Base-by-base conservation (phyloP, 305 asterid genomes). In the Rubia balearica region DNA sequence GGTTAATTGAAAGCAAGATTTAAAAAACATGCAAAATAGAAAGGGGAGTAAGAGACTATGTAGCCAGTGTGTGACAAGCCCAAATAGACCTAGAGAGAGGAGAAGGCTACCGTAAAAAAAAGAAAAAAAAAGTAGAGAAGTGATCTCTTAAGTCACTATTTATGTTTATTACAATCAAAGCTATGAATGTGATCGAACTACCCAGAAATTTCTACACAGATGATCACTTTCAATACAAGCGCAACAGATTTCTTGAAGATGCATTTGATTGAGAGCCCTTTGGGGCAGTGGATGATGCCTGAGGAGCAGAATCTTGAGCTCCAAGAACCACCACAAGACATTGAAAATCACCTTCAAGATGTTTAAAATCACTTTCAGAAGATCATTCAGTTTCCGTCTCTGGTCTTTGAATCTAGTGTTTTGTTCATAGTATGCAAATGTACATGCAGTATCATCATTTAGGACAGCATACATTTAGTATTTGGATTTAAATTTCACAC, bases 171-270 rank as follows among this genome's bases (percentile, higher is more conserved):
- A 17, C 69, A 65, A 24, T 8, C 30, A 65, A 65, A 42, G 69
- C 55, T 40, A 38, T 53, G 14, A 6, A 67, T 46, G 16, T 4
- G 11, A 27, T 55, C 33, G 3, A 1, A 30, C 3, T 43, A 48
- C 10, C 19, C 38, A 22, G 36, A 57, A 7, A 21, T 7, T 14
- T 57, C 38, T 4, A 36, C 2, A 8, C 16, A 30, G 24, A 24
- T 24, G 24, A 24, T 24, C 24, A 24, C 24, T 24, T 24, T 24
- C 24, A 24, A 24, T 24, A 24, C 24, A 24, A 24, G 24, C 24
- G 10, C 61, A 22, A 60, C 73, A 56, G 69, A 74, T 7, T 67
- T 74, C 49, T 74, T 74, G 73, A 64, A 67, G 66, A 55, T 60
- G 8, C 24, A 61, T 33, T 67, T 71, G 33, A n/a, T 61, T 5